Conservation (phyloP, 768 basidiomycete genomes). For the Rossbeevera mucosa region DNA sequence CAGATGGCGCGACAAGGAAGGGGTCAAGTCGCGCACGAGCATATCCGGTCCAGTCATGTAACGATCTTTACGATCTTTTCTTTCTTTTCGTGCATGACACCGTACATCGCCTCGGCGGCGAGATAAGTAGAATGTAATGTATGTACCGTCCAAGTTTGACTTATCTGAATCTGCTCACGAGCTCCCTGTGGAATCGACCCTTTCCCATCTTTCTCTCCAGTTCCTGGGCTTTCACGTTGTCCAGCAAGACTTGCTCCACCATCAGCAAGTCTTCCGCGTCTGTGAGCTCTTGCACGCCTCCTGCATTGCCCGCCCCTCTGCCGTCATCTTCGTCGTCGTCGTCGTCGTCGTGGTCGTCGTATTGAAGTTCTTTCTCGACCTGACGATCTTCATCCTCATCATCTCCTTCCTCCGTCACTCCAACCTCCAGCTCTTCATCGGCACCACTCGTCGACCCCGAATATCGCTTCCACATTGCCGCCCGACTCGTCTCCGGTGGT, state of each 20-base stretch:
- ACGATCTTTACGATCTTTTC: not conserved
- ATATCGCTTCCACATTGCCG: conserved; percentile 24
- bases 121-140: not conserved
- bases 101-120: not conserved
- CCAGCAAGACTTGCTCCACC: not conserved
- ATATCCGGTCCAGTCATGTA: conserved; percentile 1
- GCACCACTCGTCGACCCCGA: not conserved
- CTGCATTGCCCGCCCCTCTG: not conserved
- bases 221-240: conserved; percentile 3
- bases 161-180: conserved; percentile 15
- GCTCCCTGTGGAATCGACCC: conserved; percentile 3
- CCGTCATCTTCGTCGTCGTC: not conserved
- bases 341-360: not conserved
- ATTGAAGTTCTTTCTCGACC: not conserved
- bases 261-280: not conserved
- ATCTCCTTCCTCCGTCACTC: not conserved
- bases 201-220: conserved; percentile 19
- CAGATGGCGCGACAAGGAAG: conserved; percentile 27
- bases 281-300: not conserved
- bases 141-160: not conserved
- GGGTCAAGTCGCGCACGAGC: conserved; percentile 6
- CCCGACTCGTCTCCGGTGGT: conserved; percentile 27
- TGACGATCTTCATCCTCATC: not conserved
- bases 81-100: conserved; percentile 1
- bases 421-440: not conserved